Base-by-base conservation (phyloP, 345 rosid species). In the Gossypium herbaceum region DNA sequence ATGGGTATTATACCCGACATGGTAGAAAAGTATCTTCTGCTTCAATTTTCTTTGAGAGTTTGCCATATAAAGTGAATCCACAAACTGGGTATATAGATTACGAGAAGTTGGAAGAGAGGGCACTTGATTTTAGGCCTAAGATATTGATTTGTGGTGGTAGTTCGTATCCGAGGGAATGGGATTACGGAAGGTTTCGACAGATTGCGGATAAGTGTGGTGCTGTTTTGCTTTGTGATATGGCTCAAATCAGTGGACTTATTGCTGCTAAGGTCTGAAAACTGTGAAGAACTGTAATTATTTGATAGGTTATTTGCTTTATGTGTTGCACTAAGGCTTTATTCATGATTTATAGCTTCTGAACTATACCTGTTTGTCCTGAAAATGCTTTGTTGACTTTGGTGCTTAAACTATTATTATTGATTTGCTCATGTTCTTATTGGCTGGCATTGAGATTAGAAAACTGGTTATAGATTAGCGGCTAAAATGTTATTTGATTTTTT, bases 91-190 rank as follows among this genome's bases (percentile, higher is more conserved):
- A 83, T 72, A 82, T 93, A 75, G 96, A 91, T 81, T 93, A 84
- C 57, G 92, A 88, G 71, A 93, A 86, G 85, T 82, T 93, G 73
- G 98, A 91, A 82, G 97, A 93, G 79, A 88, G 88, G 83, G 93
- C 97, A 2, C 73, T 89, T 79, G 93, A 93, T 84, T 93, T 81
- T 79, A 89, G 92, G 68, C 98, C 92, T 0, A 93, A 91, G 86
- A 87, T 93, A 73, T 84, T 91, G 71, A 93, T 93, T 80, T 89
- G 94, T 79, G 98, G 98, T 22, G 96, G 97, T 62, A 92, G 97
- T 76, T 89, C 96, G 0, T 92, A 92, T 72, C 94, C 97, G 0
- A 88, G 98, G 62, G 97, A 89, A 43, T 91, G 90, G 92, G 91
- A 89, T 27, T 86, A 88, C 68, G 84, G 89, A 52, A 86, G 93